These are phyloP conservation scores for Aspergillus terreus DNA, from an alignment of 2,329 filamentous ascomycete genomes.

Conservation along the genomic window DNA sequence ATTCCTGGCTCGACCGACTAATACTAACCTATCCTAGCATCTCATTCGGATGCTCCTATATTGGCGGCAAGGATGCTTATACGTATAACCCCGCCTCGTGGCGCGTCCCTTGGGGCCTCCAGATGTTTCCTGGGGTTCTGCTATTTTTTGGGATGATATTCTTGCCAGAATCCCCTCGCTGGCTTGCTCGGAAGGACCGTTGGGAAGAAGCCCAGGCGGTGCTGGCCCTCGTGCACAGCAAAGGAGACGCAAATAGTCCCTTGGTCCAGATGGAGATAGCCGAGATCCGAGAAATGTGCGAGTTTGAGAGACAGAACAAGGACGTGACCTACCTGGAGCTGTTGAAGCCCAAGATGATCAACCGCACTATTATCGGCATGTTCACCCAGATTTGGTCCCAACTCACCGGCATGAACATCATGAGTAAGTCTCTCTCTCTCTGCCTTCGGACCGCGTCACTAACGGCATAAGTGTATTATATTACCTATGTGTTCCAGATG, in stretches of 20 bases:
- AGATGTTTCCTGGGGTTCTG: slow-evolving; percentile 58
- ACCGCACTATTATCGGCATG: slow-evolving; percentile 67
- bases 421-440: slow-evolving; percentile 39
- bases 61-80: slow-evolving; percentile 40
- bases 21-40: slow-evolving; percentile 36
- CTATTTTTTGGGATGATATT: slow-evolving; percentile 53
- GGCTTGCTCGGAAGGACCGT: slow-evolving; percentile 60
- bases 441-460: neutral
- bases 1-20: neutral
- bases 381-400: slow-evolving; percentile 75
- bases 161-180: slow-evolving; percentile 58
- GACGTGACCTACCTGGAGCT: slow-evolving; percentile 70
- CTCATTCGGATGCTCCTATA: slow-evolving; percentile 57
- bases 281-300: slow-evolving; percentile 70
- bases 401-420: slow-evolving; percentile 71
- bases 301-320: slow-evolving; percentile 69
- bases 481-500: slow-evolving; percentile 65
- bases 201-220: slow-evolving; percentile 52
- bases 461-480: slow-evolving; percentile 56
- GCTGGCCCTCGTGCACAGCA: slow-evolving; percentile 56
- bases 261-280: slow-evolving; percentile 66
- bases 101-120: slow-evolving; percentile 62
- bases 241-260: slow-evolving; percentile 60
- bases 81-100: slow-evolving; percentile 47
- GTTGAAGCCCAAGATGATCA: slow-evolving; percentile 68